phyloP scores from a whole-genome alignment of 2,329 filamentous ascomycete genomes.

The Juglanconis oblonga region DNA sequence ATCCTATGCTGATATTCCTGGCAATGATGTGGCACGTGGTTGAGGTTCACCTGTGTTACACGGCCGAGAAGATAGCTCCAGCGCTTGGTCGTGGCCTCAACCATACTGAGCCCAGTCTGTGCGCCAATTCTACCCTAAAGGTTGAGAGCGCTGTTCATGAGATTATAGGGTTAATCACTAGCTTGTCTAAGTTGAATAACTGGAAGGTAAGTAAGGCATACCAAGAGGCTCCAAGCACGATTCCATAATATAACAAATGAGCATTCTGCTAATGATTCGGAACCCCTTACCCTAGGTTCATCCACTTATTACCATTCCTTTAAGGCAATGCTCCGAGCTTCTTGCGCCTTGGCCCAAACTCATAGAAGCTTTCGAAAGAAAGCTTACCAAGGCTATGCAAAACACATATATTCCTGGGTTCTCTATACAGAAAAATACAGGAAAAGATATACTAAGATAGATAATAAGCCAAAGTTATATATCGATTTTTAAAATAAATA shows the following conservation, averaged over 20 bases:
- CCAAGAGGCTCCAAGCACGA: too few relatives aligned
- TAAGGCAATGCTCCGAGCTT: not conserved
- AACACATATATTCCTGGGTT: not conserved
- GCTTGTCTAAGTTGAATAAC: constrained; percentile 1
- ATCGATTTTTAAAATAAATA: too few relatives aligned
- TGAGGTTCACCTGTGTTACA: not conserved
- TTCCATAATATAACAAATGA: too few relatives aligned
- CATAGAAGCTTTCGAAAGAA: not conserved
- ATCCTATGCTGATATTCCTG: constrained; percentile 26
- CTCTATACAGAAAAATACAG: too few relatives aligned
- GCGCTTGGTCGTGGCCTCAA: not conserved
- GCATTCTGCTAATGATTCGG: too few relatives aligned
- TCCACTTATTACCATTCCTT: not conserved
- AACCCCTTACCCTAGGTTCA: not conserved
- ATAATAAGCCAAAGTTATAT: too few relatives aligned
- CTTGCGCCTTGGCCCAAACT: not conserved
- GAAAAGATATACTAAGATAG: too few relatives aligned
- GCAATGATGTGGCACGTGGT: constrained; percentile 19
- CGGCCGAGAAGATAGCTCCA: not conserved
- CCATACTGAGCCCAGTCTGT: not conserved
- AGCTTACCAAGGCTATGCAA: not conserved
- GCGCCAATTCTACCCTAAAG: not conserved
- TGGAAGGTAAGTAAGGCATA: not conserved
- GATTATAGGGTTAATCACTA: not conserved
- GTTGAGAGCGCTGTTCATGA: not conserved